Percentiles rank a stretch among this genome's conserved stretches.
These are phyloP conservation scores for Poa annua DNA, from an alignment of 176 grass and related monocot genomes.

Conservation along the genomic window DNA sequence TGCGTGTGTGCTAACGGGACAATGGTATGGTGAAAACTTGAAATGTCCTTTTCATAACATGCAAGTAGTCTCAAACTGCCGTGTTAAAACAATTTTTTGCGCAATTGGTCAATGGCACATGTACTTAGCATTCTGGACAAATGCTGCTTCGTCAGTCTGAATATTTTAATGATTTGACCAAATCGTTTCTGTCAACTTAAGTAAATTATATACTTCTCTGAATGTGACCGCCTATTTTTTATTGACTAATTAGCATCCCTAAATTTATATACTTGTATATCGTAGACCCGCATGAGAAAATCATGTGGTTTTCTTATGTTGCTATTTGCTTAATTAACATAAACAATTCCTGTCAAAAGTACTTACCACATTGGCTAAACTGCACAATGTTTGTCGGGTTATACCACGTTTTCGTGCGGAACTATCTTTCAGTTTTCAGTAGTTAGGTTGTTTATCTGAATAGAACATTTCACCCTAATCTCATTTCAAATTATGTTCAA, in stretches of 20 bases:
- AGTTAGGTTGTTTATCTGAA: neutral
- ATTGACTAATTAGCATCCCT: neutral
- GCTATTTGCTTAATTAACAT: neutral
- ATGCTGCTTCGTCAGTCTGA: neutral
- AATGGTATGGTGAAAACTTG: constrained; percentile 30
- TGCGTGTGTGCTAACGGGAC: neutral
- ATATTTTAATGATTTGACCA: constrained; percentile 20
- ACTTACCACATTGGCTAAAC: neutral
- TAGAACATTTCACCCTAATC: neutral
- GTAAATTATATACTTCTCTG: constrained; percentile 1
- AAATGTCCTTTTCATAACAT: constrained; percentile 23
- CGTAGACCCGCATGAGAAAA: neutral
- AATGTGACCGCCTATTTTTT: constrained; percentile 14
- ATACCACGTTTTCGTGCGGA: neutral
- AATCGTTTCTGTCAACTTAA: constrained; percentile 6
- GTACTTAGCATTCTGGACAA: neutral
- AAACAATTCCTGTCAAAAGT: constrained; percentile 13
- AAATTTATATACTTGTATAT: constrained; percentile 15
- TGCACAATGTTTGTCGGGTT: neutral
- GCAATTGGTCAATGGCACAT: neutral
- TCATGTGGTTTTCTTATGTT: neutral
- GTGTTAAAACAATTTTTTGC: neutral
- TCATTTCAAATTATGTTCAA: constrained; percentile 38
- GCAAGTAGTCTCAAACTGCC: constrained; percentile 8
- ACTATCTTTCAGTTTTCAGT: neutral